Base-by-base conservation (phyloP, 2,329 filamentous ascomycete genomes). In the Alternaria incomplexa region DNA sequence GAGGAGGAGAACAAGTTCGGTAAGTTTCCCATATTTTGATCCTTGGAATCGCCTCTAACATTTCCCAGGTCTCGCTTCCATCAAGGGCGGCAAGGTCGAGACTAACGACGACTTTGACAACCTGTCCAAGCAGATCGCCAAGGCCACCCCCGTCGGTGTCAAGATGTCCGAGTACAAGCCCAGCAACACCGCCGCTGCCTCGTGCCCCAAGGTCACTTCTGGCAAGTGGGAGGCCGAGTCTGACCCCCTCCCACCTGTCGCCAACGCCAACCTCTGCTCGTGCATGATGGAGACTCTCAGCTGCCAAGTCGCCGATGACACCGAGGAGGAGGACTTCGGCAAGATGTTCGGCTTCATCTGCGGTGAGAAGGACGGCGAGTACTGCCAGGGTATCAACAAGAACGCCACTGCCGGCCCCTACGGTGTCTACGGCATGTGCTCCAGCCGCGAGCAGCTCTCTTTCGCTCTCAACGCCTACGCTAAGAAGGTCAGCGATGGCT, bases 1-100 rank as follows among this genome's bases (percentile, higher is more conserved):
- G 87, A 97, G 84, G 94, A 97, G 81, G 84, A 80, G 63, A 98
- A 98, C 84, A 85, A 97, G 79, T 99, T 93, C 77, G 96, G 91
- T 90, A 82, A 71, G 84, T 74, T 20, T 23, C 23, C 2, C 43
- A n/a, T 20, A 9, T 30, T 5, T 26, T 4, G 15, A 20, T 12
- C 36, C 5, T 47, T 13, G 4, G 17, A 20, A 47, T 25, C 17
- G n/a, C 25, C 43, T 50, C 66, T 63, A 62, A 70, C 55, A 66
- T 46, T 62, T 28, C 54, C 10, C 63, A 86, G 86, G 91, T 81
- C 87, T 97, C 47, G 90, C 94, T 64, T 81, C 85, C 62, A 79
- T 93, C 64, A 78, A 83, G 52, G 86, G 84, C 75, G 82, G 83
- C 46, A 75, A 74, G 59, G 91, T 91, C 67, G 86, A 82, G 67